These are phyloP conservation scores for Sugiyamaella grinbergsii DNA, from an alignment of 1,139 yeast genomes.

Conservation along the genomic window DNA sequence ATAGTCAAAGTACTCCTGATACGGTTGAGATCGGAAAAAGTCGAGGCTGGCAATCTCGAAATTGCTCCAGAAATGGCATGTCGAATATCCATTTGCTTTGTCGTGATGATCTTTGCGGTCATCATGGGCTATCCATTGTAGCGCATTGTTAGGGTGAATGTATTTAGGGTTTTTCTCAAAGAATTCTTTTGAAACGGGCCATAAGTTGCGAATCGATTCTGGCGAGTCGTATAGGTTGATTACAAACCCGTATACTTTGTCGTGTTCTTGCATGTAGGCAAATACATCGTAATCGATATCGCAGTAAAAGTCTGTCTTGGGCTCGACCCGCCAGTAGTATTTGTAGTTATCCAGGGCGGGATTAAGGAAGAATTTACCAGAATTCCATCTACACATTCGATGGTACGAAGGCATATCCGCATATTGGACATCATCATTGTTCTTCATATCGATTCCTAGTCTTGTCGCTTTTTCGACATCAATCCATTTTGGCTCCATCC, in stretches of 20 bases:
- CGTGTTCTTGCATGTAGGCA: conserved; percentile 66
- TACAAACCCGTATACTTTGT: conserved; percentile 69
- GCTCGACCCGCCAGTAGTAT: conserved; percentile 83
- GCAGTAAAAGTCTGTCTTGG: conserved; percentile 67
- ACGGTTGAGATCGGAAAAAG: conserved; percentile 68
- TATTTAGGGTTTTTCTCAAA: conserved; percentile 59
- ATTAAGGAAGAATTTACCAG: conserved; percentile 62
- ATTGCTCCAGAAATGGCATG: conserved; percentile 89
- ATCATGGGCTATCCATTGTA: conserved; percentile 71
- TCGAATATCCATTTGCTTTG: conserved; percentile 67
- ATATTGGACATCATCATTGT: conserved; percentile 57
- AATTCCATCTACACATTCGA: conserved; percentile 77
- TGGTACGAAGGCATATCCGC: conserved; percentile 67
- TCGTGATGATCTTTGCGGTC: conserved; percentile 46
- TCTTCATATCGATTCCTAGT: conserved; percentile 47
- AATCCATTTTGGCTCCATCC: conserved; percentile 67
- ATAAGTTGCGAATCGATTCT: conserved; percentile 59
- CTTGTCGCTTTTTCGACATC: conserved; percentile 48
- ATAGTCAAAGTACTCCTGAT: conserved; percentile 62
- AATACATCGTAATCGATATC: conserved; percentile 74
- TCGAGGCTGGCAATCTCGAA: conserved; percentile 82
- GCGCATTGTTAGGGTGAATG: conserved; percentile 66
- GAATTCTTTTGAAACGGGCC: conserved; percentile 69
- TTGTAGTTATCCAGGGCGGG: conserved; percentile 57
- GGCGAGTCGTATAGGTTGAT: conserved; percentile 69